A percentile compares a stretch with the other conserved stretches of the same genome.
Evolutionary conservation across 495 filamentous ascomycete species (phyloP).

Genomic region (Terfezia boudieri): DNA sequence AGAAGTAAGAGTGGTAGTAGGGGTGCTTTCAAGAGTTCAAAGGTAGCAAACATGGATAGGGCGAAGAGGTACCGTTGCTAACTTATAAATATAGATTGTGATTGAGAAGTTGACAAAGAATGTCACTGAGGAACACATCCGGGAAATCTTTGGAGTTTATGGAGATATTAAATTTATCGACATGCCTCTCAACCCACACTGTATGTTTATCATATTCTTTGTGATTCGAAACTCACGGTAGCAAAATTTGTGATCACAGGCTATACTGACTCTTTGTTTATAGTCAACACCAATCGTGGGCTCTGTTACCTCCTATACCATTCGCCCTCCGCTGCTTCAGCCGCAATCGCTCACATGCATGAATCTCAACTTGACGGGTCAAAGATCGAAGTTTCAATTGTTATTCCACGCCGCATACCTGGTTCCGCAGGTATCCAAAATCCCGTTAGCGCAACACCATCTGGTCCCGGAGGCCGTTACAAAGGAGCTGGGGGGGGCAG

Average conservation of each 20-base stretch:
- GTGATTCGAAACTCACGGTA: background rate
- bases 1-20: slow-evolving; percentile 14
- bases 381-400: slow-evolving; percentile 75
- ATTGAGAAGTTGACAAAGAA: slow-evolving; percentile 95
- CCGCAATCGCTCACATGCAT: slow-evolving; percentile 92
- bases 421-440: background rate
- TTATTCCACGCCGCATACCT: slow-evolving; percentile 48
- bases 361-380: slow-evolving; percentile 87
- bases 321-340: slow-evolving; percentile 55
- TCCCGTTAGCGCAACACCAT: slow-evolving; percentile 22
- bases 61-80: background rate
- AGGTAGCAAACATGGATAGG: slow-evolving; percentile 6
- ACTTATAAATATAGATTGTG: slow-evolving; percentile 47
- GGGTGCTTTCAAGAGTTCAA: slow-evolving; percentile 17
- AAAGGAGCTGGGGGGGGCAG: background rate
- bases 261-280: background rate
- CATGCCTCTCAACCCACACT: slow-evolving; percentile 67
- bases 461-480: slow-evolving; percentile 3
- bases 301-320: slow-evolving; percentile 84
- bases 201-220: slow-evolving; percentile 27
- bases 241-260: background rate
- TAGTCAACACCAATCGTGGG: slow-evolving; percentile 76
- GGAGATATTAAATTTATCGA: slow-evolving; percentile 70
- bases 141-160: slow-evolving; percentile 80
- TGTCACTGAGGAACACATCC: slow-evolving; percentile 65